Evolutionary conservation across 352 stramenopile genomes (phyloP).

Genomic region (Globisporangium ultimum): DNA sequence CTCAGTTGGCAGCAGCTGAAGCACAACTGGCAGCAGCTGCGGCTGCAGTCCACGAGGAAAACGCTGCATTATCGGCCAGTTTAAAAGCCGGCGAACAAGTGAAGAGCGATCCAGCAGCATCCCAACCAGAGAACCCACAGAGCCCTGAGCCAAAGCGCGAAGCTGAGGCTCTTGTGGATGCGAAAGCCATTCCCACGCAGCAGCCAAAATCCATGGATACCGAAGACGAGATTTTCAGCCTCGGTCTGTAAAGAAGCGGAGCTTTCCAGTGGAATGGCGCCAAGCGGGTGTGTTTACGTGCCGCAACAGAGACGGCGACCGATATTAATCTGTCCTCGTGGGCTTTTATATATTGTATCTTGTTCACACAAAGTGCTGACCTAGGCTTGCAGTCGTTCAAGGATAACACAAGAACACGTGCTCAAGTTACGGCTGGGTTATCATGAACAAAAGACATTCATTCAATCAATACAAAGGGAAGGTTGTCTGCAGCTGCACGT

Average conservation of each 20-base stretch:
- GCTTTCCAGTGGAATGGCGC: too few species aligned
- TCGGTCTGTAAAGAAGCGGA: constrained; percentile 49
- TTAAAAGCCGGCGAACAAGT: not conserved
- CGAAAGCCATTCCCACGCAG: constrained; percentile 4
- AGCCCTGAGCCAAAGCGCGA: constrained; percentile 12
- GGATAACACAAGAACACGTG: not conserved
- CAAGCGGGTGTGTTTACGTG: not conserved
- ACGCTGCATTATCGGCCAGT: not conserved
- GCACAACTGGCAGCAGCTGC: not conserved
- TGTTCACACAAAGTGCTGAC: not conserved
- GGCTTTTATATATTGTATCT: not conserved
- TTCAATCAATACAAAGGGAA: not conserved
- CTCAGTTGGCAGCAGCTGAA: not conserved
- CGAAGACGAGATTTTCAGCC: constrained; percentile 81
- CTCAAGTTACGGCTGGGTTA: not conserved
- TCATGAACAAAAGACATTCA: constrained; percentile 1
- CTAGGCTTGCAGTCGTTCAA: not conserved
- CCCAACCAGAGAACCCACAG: not conserved
- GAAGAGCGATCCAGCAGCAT: not conserved
- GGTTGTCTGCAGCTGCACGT: not conserved
- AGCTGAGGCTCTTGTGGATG: not conserved
- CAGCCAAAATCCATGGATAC: constrained; percentile 13
- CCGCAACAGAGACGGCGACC: not conserved
- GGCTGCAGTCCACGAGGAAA: not conserved
- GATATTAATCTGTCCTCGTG: not conserved